Evolutionary conservation across 1,284 basidiomycete species (phyloP), one percentile per base, ranked within the genome.

Genomic region (Thelephora terrestris): DNA sequence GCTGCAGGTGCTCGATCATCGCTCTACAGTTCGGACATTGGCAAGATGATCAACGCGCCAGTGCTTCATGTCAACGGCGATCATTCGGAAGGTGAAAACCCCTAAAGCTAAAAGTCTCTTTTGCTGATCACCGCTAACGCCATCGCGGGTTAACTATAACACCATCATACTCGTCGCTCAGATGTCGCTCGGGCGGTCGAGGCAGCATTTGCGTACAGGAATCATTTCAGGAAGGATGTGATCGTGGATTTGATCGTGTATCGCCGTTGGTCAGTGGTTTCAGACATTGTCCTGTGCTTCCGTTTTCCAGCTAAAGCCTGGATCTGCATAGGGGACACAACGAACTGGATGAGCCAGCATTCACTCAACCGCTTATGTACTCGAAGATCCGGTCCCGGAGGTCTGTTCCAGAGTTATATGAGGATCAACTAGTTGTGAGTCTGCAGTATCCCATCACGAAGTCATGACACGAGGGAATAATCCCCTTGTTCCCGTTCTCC

Each of bases 31-130:
- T 91, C 91, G 1, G 91, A 94, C 60, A 72, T 91, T 29, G 89
- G 85, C 4, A 94, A 94, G 66, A 89, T 89, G 77, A 85, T 93
- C 57, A 86, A 87, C 50, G 82, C 87, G 0, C 91, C 91, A 0
- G 80, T 94, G 14, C 62, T 94, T n/a, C 91, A 94, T 54, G 90
- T 93, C 53, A 94, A 94, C 57, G 91, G 91, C 5, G 91, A 95
- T 61, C 69, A 86, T 61, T 88, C 88, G 0, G 92, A 96, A 75
- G 90, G 80, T 86, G 58, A 49, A 23, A 32, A 32, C 7, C 29
- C 12, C 9, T 58, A 57, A 17, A 57, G 48, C 47, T 45, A 58
- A 24, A 48, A 50, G 24, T 54, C 51, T 21, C 4, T 2, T 25
- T 24, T 17, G n/a, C n/a, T 29, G 7, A 17, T 46, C 40, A 37